Conservation (phyloP, 1,139 yeast species). For the Geotrichum candidum region DNA sequence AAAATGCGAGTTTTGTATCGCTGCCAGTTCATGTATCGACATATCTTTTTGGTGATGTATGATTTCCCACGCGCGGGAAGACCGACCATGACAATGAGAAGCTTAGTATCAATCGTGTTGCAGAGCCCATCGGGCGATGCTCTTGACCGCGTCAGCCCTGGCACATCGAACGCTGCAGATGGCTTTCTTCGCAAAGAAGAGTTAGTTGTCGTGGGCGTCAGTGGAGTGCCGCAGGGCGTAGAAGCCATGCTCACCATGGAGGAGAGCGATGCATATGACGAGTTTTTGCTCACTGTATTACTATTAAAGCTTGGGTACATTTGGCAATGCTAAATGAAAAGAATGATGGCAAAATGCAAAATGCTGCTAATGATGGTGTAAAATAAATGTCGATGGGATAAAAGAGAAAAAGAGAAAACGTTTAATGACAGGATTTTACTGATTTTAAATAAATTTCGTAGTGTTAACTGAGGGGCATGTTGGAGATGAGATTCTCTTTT, state of each 20-base stretch:
- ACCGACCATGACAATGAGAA: conserved; percentile 93
- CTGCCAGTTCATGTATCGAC: conserved; percentile 84
- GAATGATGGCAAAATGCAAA: not conserved
- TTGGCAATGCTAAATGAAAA: not conserved
- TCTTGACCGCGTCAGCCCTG: conserved; percentile 82
- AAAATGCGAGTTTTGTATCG: conserved; percentile 86
- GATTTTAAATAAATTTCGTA: not conserved
- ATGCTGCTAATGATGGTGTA: not conserved
- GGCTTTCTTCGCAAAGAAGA: not conserved
- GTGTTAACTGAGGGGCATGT: not conserved
- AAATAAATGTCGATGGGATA: not conserved
- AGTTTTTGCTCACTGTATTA: not conserved
- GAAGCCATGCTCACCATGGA: not conserved
- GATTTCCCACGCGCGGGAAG: conserved; percentile 91
- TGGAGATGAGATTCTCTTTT: not conserved
- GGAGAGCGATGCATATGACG: not conserved
- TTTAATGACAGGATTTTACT: not conserved
- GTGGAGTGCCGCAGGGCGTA: not conserved
- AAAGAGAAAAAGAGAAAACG: not conserved
- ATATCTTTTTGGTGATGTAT: conserved; percentile 81
- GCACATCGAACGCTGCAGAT: conserved; percentile 54
- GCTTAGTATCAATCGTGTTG: conserved; percentile 67
- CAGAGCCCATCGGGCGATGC: conserved; percentile 78
- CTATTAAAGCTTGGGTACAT: not conserved
- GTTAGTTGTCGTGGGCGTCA: not conserved